These are phyloP conservation scores for Vararia minispora DNA, from an alignment of 768 basidiomycete genomes.

Conservation along the genomic window DNA sequence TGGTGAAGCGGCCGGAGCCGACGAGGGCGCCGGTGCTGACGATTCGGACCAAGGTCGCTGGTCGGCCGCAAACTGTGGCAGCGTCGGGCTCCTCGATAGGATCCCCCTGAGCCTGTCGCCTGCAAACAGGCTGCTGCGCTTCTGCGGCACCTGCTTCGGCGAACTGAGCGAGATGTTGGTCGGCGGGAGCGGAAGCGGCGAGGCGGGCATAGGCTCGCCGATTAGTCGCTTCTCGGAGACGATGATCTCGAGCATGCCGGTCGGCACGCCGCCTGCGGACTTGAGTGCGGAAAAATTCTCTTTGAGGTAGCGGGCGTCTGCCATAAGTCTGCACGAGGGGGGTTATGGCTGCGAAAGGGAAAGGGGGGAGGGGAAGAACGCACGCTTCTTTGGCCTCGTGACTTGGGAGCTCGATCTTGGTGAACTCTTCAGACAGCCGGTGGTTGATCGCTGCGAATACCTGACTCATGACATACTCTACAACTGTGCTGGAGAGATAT, in stretches of 20 bases:
- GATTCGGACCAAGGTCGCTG: too few relatives aligned
- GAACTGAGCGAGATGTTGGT: constrained; percentile 3
- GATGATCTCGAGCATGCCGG: constrained; percentile 75
- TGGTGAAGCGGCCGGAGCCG: neutral
- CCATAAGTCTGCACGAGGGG: constrained; percentile 47
- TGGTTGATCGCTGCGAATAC: constrained; percentile 92
- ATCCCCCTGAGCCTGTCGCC: constrained; percentile 29
- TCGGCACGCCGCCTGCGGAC: constrained; percentile 53
- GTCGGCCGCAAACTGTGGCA: neutral
- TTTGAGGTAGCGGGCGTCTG: constrained; percentile 69
- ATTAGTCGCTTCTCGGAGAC: constrained; percentile 55
- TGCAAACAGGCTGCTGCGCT: constrained; percentile 13
- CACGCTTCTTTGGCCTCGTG: constrained; percentile 82
- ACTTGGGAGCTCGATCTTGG: constrained; percentile 69
- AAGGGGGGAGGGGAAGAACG: constrained; percentile 14
- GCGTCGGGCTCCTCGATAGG: constrained; percentile 15
- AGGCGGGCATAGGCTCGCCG: neutral
- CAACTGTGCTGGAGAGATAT: constrained; percentile 66
- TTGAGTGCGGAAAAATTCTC: constrained; percentile 66
- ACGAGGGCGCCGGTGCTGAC: too few relatives aligned
- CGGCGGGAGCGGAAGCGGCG: constrained; percentile 8
- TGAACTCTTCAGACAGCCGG: constrained; percentile 79
- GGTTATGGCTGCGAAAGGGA: constrained; percentile 6
- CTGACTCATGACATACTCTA: constrained; percentile 93
- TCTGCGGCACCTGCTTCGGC: constrained; percentile 1